Conservation (phyloP, 345 rosid genomes). For the Hibiscus mutabilis region DNA sequence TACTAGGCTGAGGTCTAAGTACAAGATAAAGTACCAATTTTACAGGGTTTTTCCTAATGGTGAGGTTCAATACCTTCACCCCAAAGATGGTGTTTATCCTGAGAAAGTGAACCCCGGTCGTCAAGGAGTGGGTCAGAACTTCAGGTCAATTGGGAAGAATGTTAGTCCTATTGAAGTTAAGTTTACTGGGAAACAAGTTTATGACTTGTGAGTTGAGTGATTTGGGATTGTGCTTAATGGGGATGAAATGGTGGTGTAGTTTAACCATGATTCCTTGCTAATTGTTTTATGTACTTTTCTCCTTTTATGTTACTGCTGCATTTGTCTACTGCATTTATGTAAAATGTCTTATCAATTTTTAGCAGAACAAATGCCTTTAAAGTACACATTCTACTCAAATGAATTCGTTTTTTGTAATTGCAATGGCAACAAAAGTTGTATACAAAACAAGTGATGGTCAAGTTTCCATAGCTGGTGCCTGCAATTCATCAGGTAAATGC, state of each 20-base stretch:
- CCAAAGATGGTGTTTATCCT: slow-evolving; percentile 91
- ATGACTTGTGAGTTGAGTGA: slow-evolving; percentile 51
- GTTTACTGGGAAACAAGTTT: slow-evolving; percentile 85
- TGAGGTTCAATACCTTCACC: slow-evolving; percentile 89
- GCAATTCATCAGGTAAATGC: neutral
- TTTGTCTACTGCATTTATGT: too few relatives aligned
- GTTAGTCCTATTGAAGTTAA: slow-evolving; percentile 83
- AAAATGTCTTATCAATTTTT: too few relatives aligned
- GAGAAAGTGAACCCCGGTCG: slow-evolving; percentile 91
- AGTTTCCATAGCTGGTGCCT: neutral
- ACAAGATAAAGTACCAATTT: slow-evolving; percentile 90
- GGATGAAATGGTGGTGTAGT: neutral
- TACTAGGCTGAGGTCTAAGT: slow-evolving; percentile 53
- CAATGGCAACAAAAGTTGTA: neutral
- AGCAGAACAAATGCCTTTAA: too few relatives aligned
- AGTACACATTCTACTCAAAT: neutral
- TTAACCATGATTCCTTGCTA: neutral
- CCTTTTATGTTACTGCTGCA: neutral
- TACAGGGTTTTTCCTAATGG: slow-evolving; percentile 91
- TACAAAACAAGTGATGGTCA: neutral
- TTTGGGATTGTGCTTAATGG: too few relatives aligned
- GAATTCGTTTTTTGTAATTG: neutral
- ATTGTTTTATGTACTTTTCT: neutral
- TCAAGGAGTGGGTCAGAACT: slow-evolving; percentile 74
- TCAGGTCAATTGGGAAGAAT: slow-evolving; percentile 86